phyloP scores from a whole-genome alignment of 2,329 filamentous ascomycete genomes.

The Arthrobotrys megalospora region DNA sequence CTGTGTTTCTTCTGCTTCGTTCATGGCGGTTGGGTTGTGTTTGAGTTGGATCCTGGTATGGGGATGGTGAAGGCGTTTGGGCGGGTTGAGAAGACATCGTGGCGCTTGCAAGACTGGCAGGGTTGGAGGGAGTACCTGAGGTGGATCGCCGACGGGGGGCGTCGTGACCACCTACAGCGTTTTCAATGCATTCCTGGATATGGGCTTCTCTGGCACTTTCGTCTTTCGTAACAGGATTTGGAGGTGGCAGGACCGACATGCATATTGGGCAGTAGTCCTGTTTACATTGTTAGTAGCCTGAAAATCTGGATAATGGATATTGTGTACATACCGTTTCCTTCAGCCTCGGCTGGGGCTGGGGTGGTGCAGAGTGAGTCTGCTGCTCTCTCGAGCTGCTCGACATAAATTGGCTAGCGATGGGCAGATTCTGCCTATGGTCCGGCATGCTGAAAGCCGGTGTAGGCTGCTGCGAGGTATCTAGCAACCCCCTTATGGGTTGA shows the following conservation, averaged over 20 bases:
- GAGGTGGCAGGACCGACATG: constrained; percentile 61
- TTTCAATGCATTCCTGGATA: constrained; percentile 68
- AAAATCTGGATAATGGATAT: not conserved
- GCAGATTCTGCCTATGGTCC: constrained; percentile 27
- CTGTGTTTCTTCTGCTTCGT: constrained; percentile 63
- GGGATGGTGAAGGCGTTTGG: not conserved
- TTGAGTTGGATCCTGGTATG: constrained; percentile 9
- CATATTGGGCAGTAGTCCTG: constrained; percentile 65
- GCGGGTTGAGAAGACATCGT: constrained; percentile 44
- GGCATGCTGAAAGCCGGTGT: constrained; percentile 56
- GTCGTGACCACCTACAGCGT: constrained; percentile 64
- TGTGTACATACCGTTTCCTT: constrained; percentile 61
- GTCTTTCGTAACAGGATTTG: constrained; percentile 64
- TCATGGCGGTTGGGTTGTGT: constrained; percentile 21
- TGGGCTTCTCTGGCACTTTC: constrained; percentile 69
- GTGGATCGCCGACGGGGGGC: constrained; percentile 44
- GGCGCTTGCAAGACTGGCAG: constrained; percentile 27
- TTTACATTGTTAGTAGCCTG: not conserved
- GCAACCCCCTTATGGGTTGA: constrained; percentile 41
- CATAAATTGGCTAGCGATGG: constrained; percentile 50
- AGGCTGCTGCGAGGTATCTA: constrained; percentile 54
- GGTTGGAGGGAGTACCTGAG: constrained; percentile 26
- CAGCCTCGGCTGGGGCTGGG: constrained; percentile 54
- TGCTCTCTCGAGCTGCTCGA: constrained; percentile 29
- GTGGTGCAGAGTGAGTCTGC: constrained; percentile 54